phyloP scores from a whole-genome alignment of 2,329 filamentous ascomycete species.

The Monilinia fructicola region DNA sequence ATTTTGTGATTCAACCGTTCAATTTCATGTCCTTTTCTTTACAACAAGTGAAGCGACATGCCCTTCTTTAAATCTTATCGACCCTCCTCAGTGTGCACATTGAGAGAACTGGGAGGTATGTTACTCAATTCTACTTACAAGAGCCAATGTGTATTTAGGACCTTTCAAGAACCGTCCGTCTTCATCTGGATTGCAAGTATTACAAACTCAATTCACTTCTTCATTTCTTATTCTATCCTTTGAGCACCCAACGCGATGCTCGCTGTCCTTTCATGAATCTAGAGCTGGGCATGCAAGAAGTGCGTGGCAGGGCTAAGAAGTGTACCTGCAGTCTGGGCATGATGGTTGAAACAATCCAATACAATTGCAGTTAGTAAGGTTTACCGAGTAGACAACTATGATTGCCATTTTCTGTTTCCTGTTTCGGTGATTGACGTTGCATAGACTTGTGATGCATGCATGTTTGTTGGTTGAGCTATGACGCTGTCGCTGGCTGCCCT shows the following conservation, averaged over 20 bases:
- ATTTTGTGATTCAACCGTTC: not conserved
- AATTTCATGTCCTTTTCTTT: not conserved
- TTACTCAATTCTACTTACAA: not conserved
- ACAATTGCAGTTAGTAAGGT: not conserved
- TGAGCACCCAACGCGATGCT: conserved; percentile 6
- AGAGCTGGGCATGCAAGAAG: conserved; percentile 1
- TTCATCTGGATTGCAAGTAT: not conserved
- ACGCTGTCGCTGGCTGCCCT: conserved; percentile 10
- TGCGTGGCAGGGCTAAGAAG: conserved; percentile 1
- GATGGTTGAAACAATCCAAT: not conserved
- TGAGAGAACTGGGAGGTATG: not conserved
- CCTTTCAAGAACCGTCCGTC: not conserved
- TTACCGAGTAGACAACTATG: conserved; percentile 11
- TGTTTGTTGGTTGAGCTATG: not conserved
- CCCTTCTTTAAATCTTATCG: not conserved
- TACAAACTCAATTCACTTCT: not conserved
- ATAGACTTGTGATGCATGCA: not conserved
- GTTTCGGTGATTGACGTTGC: conserved; percentile 12
- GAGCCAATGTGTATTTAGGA: not conserved
- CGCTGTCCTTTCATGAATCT: not conserved
- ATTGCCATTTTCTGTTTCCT: not conserved
- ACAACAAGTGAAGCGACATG: not conserved
- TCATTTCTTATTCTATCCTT: not conserved
- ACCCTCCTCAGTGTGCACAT: not conserved
- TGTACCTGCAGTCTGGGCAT: conserved; percentile 9